Percentiles rank a stretch among this genome's conserved stretches.
These are phyloP conservation scores for Yamadazyma sp. DNA, from an alignment of 1,139 yeast species.

Conservation along the genomic window DNA sequence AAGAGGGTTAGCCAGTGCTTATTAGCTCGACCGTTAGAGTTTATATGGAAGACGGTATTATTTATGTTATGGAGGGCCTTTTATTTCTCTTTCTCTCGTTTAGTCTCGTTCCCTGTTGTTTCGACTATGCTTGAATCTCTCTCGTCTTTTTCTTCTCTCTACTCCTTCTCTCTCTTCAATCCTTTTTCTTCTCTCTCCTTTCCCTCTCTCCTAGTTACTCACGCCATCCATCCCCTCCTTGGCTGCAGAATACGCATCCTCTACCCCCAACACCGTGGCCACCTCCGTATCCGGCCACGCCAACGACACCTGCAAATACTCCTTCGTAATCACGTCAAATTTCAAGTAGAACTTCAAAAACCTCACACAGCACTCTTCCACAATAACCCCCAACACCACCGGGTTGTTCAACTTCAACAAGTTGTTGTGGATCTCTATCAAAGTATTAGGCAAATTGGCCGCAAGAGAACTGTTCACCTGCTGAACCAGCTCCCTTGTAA, in stretches of 20 bases:
- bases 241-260: slow-evolving; percentile 23
- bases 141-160: too few species aligned
- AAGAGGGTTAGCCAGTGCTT: background rate
- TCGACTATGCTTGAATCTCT: too few species aligned
- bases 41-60: background rate
- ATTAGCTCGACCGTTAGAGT: too few species aligned
- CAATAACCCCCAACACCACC: slow-evolving; percentile 53
- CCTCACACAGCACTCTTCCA: slow-evolving; percentile 45
- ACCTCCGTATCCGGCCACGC: slow-evolving; percentile 60
- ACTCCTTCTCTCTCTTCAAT: too few species aligned
- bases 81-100: too few species aligned
- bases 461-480: slow-evolving; percentile 45
- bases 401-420: slow-evolving; percentile 65
- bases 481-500: slow-evolving; percentile 42
- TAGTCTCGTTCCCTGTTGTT: too few species aligned
- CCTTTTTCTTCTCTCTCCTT: too few species aligned
- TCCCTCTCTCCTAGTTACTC: background rate
- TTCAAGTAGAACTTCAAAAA: slow-evolving; percentile 56
- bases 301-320: slow-evolving; percentile 42
- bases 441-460: slow-evolving; percentile 56
- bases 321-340: slow-evolving; percentile 38
- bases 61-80: background rate
- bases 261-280: slow-evolving; percentile 65
- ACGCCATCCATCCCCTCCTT: slow-evolving; percentile 7
- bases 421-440: slow-evolving; percentile 60